Base-by-base conservation (phyloP, 2,329 filamentous ascomycete genomes). In the Volutella citrinella region DNA sequence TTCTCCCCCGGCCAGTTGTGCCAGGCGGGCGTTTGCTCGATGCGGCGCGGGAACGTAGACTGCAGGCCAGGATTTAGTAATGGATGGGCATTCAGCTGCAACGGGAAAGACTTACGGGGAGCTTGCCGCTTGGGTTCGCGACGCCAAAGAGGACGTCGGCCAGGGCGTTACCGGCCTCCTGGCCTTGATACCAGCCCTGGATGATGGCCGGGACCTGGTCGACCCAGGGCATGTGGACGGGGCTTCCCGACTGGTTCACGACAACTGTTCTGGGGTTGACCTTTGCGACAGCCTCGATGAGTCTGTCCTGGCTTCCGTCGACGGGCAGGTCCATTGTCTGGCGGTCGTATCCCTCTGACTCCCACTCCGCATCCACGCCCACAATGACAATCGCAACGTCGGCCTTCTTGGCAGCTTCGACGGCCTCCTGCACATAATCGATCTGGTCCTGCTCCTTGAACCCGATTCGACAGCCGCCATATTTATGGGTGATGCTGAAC, bases 1-100 rank as follows among this genome's bases (percentile, higher is more conserved):
- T 85, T 82, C 61, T 87, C 82, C 31, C 81, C 80, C 0, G 80
- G 80, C 77, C 82, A 88, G 57, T 83, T 87, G 57, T 82, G 74
- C 61, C 77, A 85, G 0, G 83, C 78, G 2, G 83, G 83, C 18
- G 82, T 81, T 47, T 86, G 80, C 51, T 82, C 69, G 18, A 81
- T 65, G 8, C 68, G 63, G 29, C 63, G 70, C 5, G 84, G 84
- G 59, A 87, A 87, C 0, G 82, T 86, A 24, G 70, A 71, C 72
- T 77, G 14, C 5, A n/a, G n/a, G 30, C 15, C 11, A 14, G 9
- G 10, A 15, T 13, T 39, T n/a, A 40, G 27, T 7, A 31, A 14
- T 19, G 19, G 8, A 14, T 7, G n/a, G 19, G 26, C 10, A 8
- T 3, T 22, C n/a, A n/a, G 10, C 27, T 6, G 29, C 15, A 22